Evolutionary conservation across 1,139 yeast genomes (phyloP).

Genomic region (Magnusiomyces fungicola): DNA sequence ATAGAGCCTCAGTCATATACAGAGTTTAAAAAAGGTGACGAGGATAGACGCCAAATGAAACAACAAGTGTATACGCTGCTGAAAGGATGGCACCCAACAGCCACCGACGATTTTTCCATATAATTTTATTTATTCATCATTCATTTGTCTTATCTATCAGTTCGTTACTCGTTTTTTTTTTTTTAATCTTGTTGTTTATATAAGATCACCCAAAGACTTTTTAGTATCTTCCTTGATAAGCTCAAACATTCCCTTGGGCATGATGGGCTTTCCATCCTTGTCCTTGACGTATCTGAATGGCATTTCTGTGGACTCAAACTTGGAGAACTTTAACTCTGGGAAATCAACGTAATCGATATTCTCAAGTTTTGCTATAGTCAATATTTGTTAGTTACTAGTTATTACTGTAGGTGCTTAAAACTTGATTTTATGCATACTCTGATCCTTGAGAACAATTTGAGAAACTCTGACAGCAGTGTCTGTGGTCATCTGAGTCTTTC

Average conservation of each 20-base stretch:
- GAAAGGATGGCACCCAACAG: constrained; percentile 27
- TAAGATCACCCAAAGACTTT: constrained; percentile 30
- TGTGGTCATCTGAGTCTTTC: constrained; percentile 90
- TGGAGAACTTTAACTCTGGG: constrained; percentile 85
- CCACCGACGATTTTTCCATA: constrained; percentile 26
- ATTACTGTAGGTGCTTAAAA: no score
- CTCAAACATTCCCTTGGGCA: constrained; percentile 88
- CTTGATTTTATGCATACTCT: no score
- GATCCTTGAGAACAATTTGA: constrained; percentile 58
- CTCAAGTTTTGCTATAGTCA: constrained; percentile 53
- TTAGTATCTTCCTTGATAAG: constrained; percentile 73
- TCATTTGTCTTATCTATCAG: neutral
- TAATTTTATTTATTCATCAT: no score
- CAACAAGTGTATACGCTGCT: constrained; percentile 19
- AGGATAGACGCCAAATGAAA: constrained; percentile 20
- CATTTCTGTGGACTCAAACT: constrained; percentile 93
- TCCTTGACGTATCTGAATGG: constrained; percentile 85
- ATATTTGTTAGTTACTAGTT: no score
- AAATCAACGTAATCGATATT: constrained; percentile 80
- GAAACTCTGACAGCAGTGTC: constrained; percentile 95
- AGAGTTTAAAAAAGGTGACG: constrained; percentile 13
- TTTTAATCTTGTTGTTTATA: constrained; percentile 20
- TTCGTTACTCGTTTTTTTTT: neutral
- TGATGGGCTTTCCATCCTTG: constrained; percentile 55
- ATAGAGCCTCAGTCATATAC: constrained; percentile 1